phyloP scores from a whole-genome alignment of 108 stramenopile species.

The Conticribra guillardii region DNA sequence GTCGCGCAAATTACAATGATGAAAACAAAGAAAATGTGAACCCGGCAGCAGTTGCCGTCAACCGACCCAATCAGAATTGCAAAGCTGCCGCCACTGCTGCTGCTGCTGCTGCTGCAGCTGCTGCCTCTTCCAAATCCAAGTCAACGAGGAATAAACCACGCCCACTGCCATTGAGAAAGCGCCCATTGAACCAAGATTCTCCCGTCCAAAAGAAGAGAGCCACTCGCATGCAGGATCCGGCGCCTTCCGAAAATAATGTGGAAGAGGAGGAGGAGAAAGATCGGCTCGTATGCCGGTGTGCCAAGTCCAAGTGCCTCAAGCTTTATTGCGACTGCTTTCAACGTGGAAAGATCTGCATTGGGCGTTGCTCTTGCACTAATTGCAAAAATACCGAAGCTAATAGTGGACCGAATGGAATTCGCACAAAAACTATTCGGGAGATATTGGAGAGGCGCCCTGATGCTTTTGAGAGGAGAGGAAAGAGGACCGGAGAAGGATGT shows the following conservation, averaged over 20 bases:
- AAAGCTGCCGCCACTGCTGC: too few relatives aligned
- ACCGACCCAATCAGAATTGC: not conserved
- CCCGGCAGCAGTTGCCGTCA: too few relatives aligned
- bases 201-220: not conserved
- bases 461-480: conserved; percentile 61
- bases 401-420: conserved; percentile 40
- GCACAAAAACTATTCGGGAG: conserved; percentile 54
- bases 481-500: conserved; percentile 54
- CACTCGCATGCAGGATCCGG: conserved; percentile 6
- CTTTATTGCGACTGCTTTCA: conserved; percentile 81
- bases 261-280: conserved; percentile 11
- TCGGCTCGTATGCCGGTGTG: conserved; percentile 34
- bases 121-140: not conserved
- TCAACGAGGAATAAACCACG: conserved; percentile 4
- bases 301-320: conserved; percentile 44
- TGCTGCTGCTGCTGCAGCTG: not conserved
- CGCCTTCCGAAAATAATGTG: conserved; percentile 12
- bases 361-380: conserved; percentile 52
- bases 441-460: conserved; percentile 53
- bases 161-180: conserved; percentile 39
- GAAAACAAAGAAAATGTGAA: too few relatives aligned
- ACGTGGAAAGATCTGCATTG: conserved; percentile 49
- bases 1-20: too few relatives aligned
- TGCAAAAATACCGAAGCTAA: conserved; percentile 58
- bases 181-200: conserved; percentile 20